Conservation (phyloP, 2,329 filamentous ascomycete species). For the Tolypocladium ovalisporum region DNA sequence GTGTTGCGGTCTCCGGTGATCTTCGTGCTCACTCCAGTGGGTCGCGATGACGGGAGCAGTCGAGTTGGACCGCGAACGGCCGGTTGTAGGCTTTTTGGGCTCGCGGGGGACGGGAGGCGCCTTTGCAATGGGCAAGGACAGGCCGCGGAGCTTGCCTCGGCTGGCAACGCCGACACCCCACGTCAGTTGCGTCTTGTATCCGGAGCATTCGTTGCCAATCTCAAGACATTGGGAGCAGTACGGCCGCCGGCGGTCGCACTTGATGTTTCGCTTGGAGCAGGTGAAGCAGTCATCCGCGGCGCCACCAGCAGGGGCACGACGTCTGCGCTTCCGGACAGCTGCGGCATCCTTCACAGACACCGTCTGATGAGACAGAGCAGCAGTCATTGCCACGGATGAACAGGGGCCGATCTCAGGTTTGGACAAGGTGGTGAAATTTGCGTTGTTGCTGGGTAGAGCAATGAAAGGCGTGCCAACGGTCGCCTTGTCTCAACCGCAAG, state of each 20-base stretch:
- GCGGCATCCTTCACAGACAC: constrained; percentile 37
- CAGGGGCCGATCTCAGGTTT: neutral
- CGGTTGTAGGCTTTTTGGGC: constrained; percentile 33
- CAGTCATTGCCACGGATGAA: constrained; percentile 30
- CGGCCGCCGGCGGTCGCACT: constrained; percentile 83
- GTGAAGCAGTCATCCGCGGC: constrained; percentile 93
- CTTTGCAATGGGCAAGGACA: constrained; percentile 64
- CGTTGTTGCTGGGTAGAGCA: neutral
- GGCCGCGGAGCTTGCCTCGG: constrained; percentile 82
- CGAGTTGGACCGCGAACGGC: constrained; percentile 35
- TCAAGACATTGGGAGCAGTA: constrained; percentile 95
- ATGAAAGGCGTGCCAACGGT: neutral
- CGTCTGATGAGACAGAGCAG: constrained; percentile 32
- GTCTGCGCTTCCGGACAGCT: constrained; percentile 60
- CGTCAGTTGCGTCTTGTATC: constrained; percentile 92
- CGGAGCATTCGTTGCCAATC: constrained; percentile 82
- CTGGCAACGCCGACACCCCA: constrained; percentile 96
- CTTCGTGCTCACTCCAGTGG: constrained; percentile 20
- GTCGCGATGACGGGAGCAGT: constrained; percentile 19
- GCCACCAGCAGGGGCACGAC: constrained; percentile 78
- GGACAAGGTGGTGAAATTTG: neutral
- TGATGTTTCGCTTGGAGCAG: constrained; percentile 71
- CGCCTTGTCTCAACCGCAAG: neutral
- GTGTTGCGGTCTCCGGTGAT: constrained; percentile 15
- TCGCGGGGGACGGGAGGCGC: constrained; percentile 41